phyloP scores from a whole-genome alignment of 305 asterid species.

The Withania somnifera region DNA sequence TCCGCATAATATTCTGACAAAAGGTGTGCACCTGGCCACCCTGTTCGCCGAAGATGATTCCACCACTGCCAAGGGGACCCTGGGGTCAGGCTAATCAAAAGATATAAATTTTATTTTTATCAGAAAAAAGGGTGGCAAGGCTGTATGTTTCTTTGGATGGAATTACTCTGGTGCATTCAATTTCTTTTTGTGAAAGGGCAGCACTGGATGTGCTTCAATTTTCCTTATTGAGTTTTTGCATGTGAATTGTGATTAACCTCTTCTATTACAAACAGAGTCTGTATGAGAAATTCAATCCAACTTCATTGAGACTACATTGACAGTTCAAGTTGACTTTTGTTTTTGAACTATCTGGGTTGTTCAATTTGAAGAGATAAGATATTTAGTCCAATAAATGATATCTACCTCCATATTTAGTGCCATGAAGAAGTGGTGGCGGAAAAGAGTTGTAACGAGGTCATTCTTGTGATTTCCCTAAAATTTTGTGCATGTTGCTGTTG shows the following conservation, averaged over 20 bases:
- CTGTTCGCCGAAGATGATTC: too few relatives aligned
- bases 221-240: background rate
- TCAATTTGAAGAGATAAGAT: too few relatives aligned
- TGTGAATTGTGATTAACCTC: background rate
- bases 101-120: background rate
- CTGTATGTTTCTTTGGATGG: background rate
- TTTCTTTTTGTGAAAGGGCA: background rate
- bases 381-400: background rate
- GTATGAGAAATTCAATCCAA: constrained; percentile 60
- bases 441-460: background rate
- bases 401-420: background rate
- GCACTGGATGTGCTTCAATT: background rate
- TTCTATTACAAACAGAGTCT: background rate
- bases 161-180: background rate
- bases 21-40: too few relatives aligned
- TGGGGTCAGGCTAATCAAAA: background rate
- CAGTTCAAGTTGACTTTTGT: constrained; percentile 57
- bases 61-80: too few relatives aligned
- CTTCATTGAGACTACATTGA: constrained; percentile 80
- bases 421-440: background rate
- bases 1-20: too few relatives aligned
- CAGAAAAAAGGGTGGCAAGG: background rate
- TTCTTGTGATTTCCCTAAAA: background rate
- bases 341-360: background rate
- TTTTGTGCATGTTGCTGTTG: background rate